Conservation (phyloP, 2,329 filamentous ascomycete genomes). For the Sordariomycetes sp. region DNA sequence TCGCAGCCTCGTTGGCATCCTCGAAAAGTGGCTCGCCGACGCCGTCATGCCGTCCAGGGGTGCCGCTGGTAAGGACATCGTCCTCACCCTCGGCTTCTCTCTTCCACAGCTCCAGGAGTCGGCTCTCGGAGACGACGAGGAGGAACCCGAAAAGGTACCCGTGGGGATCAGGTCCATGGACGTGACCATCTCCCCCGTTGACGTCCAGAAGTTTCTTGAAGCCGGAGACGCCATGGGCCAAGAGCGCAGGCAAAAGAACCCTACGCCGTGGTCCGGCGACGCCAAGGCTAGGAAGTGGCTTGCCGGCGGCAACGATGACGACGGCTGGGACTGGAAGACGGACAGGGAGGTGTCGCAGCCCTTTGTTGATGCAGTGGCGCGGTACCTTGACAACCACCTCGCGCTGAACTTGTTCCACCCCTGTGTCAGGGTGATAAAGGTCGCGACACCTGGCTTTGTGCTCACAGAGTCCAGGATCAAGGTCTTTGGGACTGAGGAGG, state of each 20-base stretch:
- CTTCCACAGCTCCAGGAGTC: conserved; percentile 16
- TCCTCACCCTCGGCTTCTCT: conserved; percentile 40
- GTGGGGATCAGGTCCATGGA: conserved; percentile 33
- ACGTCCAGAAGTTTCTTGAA: conserved; percentile 33
- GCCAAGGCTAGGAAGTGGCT: conserved; percentile 29
- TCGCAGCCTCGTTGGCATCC: conserved; percentile 33
- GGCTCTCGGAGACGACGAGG: conserved; percentile 9
- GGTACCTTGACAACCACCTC: conserved; percentile 40
- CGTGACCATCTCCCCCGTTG: conserved; percentile 36
- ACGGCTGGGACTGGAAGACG: conserved; percentile 38
- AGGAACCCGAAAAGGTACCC: conserved; percentile 7
- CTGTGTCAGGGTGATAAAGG: conserved; percentile 37
- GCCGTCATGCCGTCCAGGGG: conserved; percentile 20
- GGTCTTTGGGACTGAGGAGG: conserved; percentile 18
- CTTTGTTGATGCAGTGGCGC: conserved; percentile 38
- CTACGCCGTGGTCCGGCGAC: conserved; percentile 19
- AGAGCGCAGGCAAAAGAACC: conserved; percentile 3
- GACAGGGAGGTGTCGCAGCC: conserved; percentile 39
- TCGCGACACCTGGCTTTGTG: conserved; percentile 46
- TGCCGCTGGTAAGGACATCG: conserved; percentile 30
- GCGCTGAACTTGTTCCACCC: conserved; percentile 45
- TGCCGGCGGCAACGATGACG: conserved; percentile 34
- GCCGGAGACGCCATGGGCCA: conserved; percentile 21
- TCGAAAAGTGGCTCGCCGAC: conserved; percentile 39
- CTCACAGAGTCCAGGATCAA: conserved; percentile 42